These are phyloP conservation scores for Fusarium ramigenum DNA, from an alignment of 2,329 filamentous ascomycete species.

Conservation along the genomic window DNA sequence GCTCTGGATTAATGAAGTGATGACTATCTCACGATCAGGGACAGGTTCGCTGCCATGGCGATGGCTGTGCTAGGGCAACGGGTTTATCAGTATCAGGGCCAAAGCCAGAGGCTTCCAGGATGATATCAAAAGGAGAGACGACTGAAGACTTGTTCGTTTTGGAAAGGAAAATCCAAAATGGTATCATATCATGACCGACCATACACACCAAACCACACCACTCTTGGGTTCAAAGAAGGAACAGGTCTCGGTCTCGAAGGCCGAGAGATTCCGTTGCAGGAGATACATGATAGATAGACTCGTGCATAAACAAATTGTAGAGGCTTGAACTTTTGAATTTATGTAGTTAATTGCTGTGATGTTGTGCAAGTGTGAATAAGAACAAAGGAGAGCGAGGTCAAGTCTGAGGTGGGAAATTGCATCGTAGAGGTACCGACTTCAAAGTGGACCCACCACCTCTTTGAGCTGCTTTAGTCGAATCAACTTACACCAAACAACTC, in stretches of 20 bases:
- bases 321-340: background rate
- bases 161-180: slow-evolving; percentile 21
- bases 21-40: slow-evolving; percentile 36
- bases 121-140: slow-evolving; percentile 14
- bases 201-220: slow-evolving; percentile 14
- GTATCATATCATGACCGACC: slow-evolving; percentile 8
- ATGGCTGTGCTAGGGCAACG: background rate
- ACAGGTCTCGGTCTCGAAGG: slow-evolving; percentile 7
- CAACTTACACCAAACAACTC: slow-evolving; percentile 16
- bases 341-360: background rate
- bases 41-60: background rate
- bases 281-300: slow-evolving; percentile 24
- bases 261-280: background rate
- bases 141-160: slow-evolving; percentile 1
- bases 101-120: background rate
- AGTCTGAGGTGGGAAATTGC: background rate
- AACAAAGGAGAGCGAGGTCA: background rate
- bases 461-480: slow-evolving; percentile 10
- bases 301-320: slow-evolving; percentile 15
- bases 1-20: slow-evolving; percentile 39
- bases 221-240: slow-evolving; percentile 15
- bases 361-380: background rate
- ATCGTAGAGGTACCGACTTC: background rate
- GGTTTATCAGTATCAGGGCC: background rate
- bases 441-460: slow-evolving; percentile 22